Evolutionary conservation across 2,329 filamentous ascomycete genomes (phyloP).

Genomic region (Cladosporium sp.): DNA sequence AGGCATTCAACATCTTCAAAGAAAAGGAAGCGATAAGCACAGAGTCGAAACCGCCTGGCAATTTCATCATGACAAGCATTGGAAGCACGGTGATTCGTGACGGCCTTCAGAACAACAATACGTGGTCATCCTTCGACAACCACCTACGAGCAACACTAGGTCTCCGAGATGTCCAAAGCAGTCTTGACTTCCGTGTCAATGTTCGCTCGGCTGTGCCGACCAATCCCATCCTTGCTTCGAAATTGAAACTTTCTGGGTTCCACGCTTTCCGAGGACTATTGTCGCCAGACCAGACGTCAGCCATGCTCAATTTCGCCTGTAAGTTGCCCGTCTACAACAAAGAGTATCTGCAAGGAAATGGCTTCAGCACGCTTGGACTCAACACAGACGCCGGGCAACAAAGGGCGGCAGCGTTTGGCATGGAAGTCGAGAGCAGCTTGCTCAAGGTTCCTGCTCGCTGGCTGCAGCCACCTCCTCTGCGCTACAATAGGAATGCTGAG

Average conservation of each 20-base stretch:
- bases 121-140: no score
- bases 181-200: not conserved
- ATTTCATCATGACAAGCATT: not conserved
- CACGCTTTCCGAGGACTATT: not conserved
- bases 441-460: constrained; percentile 1
- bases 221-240: not conserved
- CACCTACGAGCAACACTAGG: no score
- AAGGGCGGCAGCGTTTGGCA: not conserved
- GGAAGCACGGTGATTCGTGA: not conserved
- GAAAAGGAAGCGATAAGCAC: not conserved
- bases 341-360: not conserved
- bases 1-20: not conserved
- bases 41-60: not conserved
- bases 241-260: not conserved
- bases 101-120: no score
- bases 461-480: not conserved
- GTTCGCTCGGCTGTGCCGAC: not conserved
- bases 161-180: no score
- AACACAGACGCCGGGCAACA: not conserved
- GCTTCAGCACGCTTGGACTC: not conserved
- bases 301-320: constrained; percentile 17
- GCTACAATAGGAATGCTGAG: not conserved
- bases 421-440: not conserved
- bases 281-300: not conserved
- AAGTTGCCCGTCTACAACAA: constrained; percentile 1